Evolutionary conservation across 345 rosid species (phyloP).

Genomic region (Euclidium syriacum): DNA sequence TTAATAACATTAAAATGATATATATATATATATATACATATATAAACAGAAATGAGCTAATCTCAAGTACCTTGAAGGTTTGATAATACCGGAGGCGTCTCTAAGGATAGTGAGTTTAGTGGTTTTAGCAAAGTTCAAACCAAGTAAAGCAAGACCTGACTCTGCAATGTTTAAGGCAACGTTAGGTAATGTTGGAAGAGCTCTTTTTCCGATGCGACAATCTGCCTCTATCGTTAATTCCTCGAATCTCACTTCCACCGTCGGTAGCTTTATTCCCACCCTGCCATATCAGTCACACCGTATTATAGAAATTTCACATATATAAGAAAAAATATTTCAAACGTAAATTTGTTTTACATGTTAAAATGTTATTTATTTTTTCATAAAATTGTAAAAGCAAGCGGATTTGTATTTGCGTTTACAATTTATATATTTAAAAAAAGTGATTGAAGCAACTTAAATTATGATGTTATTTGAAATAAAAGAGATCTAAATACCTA

Average conservation of each 20-base stretch:
- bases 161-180: slow-evolving; percentile 60
- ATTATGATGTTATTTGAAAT: too few species aligned
- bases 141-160: slow-evolving; percentile 49
- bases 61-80: slow-evolving; percentile 93
- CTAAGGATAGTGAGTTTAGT: slow-evolving; percentile 74
- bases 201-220: slow-evolving; percentile 77
- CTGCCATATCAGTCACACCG: slow-evolving; percentile 32
- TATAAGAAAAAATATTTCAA: too few species aligned
- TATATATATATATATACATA: too few species aligned
- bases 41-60: too few species aligned
- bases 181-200: slow-evolving; percentile 83
- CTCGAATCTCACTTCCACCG: slow-evolving; percentile 78
- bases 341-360: too few species aligned
- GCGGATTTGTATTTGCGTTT: too few species aligned
- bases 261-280: slow-evolving; percentile 76
- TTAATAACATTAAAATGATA: background rate
- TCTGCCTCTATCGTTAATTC: slow-evolving; percentile 66
- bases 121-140: slow-evolving; percentile 50
- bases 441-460: too few species aligned
- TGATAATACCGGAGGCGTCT: slow-evolving; percentile 67
- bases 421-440: too few species aligned
- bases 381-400: too few species aligned
- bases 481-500: slow-evolving; percentile 47
- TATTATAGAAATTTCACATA: background rate
- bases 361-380: too few species aligned